Conservation (phyloP, 306 rosid genomes). For the Lupinus albus region DNA sequence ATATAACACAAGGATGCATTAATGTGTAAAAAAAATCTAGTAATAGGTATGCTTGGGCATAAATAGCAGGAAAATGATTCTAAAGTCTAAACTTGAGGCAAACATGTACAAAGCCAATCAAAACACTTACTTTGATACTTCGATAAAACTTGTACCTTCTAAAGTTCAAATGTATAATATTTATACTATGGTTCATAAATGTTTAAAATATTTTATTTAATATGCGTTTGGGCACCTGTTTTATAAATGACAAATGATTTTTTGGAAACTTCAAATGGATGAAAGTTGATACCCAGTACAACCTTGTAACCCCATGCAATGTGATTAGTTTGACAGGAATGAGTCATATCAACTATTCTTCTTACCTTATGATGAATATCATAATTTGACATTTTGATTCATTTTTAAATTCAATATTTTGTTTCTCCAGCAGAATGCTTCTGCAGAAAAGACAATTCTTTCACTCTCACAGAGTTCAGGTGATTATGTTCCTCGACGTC, state of each 20-base stretch:
- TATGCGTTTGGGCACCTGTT: conserved; percentile 19
- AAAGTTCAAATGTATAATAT: neutral
- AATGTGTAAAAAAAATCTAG: neutral
- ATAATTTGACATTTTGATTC: conserved; percentile 33
- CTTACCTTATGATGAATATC: neutral
- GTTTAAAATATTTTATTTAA: conserved; percentile 1
- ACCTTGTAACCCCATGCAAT: conserved; percentile 4
- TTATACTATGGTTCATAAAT: conserved; percentile 5
- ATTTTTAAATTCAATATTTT: conserved; percentile 34
- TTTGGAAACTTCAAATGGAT: neutral
- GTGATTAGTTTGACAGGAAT: conserved; percentile 21
- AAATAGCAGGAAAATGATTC: too few relatives aligned
- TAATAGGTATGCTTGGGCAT: neutral
- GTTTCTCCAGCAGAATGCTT: conserved; percentile 71
- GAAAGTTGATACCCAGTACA: neutral
- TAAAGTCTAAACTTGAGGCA: too few relatives aligned
- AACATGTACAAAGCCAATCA: too few relatives aligned
- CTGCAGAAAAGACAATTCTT: conserved; percentile 94
- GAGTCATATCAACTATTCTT: neutral
- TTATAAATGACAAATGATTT: too few relatives aligned
- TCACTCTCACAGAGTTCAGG: conserved; percentile 99
- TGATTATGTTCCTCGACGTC: conserved; percentile 41
- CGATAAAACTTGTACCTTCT: neutral
- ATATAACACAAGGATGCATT: neutral
- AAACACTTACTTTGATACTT: too few relatives aligned